A percentile compares a stretch with the other conserved stretches of the same genome.
Conservation (phyloP, 192 early-diverging fungal genomes). For the Piromyces finnis region DNA sequence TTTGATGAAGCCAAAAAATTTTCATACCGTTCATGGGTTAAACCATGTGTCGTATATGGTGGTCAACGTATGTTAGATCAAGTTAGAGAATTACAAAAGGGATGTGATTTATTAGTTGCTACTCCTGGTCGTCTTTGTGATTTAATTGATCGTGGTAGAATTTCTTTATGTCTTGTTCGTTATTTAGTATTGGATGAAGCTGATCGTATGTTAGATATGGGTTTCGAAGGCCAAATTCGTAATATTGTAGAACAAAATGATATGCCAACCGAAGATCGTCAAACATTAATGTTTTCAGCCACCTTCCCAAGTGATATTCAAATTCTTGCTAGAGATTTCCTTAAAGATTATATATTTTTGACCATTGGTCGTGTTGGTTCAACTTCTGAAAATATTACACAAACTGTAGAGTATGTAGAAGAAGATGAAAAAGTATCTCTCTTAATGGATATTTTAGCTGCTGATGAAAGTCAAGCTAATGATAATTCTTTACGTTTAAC, state of each 20-base stretch:
- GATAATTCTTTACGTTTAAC: background rate
- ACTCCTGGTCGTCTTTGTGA: slow-evolving; percentile 88
- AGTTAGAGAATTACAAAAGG: slow-evolving; percentile 38
- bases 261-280: slow-evolving; percentile 22
- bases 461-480: background rate
- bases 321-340: slow-evolving; percentile 1
- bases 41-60: slow-evolving; percentile 85
- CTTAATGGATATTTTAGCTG: slow-evolving; percentile 57
- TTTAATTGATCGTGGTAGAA: slow-evolving; percentile 53
- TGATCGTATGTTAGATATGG: slow-evolving; percentile 1
- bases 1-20: slow-evolving; percentile 19
- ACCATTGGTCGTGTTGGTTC: background rate
- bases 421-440: slow-evolving; percentile 32
- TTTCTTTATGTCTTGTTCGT: slow-evolving; percentile 55
- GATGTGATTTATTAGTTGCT: slow-evolving; percentile 76
- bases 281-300: slow-evolving; percentile 1
- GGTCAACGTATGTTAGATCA: slow-evolving; percentile 83
- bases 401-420: background rate
- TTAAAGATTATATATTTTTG: background rate
- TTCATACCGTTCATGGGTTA: slow-evolving; percentile 42
- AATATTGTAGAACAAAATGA: slow-evolving; percentile 18
- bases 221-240: slow-evolving; percentile 1
- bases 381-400: background rate
- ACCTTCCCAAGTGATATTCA: slow-evolving; percentile 2
- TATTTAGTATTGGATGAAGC: slow-evolving; percentile 15